Conservation (phyloP, 2,329 filamentous ascomycete genomes). For the Colletotrichum acutatum region DNA sequence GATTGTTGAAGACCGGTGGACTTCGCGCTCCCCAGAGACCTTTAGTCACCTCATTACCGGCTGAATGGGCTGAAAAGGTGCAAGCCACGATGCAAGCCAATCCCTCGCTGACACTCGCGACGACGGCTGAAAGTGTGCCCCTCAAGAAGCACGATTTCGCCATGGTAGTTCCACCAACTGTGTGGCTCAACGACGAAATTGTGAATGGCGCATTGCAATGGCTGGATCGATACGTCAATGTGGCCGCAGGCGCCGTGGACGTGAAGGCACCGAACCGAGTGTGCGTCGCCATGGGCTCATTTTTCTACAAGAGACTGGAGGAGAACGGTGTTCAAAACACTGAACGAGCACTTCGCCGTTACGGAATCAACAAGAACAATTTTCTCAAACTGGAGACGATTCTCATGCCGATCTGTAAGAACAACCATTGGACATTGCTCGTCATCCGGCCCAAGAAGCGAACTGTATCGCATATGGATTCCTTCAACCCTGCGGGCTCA, state of each 20-base stretch:
- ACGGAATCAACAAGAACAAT: slow-evolving; percentile 67
- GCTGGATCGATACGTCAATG: slow-evolving; percentile 69
- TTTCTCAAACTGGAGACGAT: slow-evolving; percentile 74
- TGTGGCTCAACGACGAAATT: slow-evolving; percentile 83
- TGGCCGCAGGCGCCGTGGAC: slow-evolving; percentile 62
- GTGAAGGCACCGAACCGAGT: slow-evolving; percentile 57
- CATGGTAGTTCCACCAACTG: slow-evolving; percentile 65
- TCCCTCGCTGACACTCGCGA: slow-evolving; percentile 14
- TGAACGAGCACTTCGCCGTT: slow-evolving; percentile 66
- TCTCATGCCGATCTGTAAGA: slow-evolving; percentile 75
- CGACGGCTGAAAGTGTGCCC: slow-evolving; percentile 28
- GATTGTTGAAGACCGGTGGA: slow-evolving; percentile 28
- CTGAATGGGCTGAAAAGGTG: slow-evolving; percentile 22
- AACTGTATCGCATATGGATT: slow-evolving; percentile 77
- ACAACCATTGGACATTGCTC: slow-evolving; percentile 77
- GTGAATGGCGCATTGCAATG: slow-evolving; percentile 74
- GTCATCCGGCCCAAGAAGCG: slow-evolving; percentile 71
- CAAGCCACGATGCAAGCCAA: slow-evolving; percentile 2
- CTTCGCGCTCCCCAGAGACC: slow-evolving; percentile 24
- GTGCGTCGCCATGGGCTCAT: slow-evolving; percentile 72
- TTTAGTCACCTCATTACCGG: slow-evolving; percentile 20
- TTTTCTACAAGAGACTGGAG: slow-evolving; percentile 70
- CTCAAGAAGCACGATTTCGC: slow-evolving; percentile 67
- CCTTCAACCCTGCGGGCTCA: slow-evolving; percentile 59
- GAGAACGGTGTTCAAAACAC: slow-evolving; percentile 58